A percentile compares a stretch with the other conserved stretches of the same genome.
Evolutionary conservation across 169 alveolate species (phyloP).

Genomic region (Cryptosporidium ryanae): DNA sequence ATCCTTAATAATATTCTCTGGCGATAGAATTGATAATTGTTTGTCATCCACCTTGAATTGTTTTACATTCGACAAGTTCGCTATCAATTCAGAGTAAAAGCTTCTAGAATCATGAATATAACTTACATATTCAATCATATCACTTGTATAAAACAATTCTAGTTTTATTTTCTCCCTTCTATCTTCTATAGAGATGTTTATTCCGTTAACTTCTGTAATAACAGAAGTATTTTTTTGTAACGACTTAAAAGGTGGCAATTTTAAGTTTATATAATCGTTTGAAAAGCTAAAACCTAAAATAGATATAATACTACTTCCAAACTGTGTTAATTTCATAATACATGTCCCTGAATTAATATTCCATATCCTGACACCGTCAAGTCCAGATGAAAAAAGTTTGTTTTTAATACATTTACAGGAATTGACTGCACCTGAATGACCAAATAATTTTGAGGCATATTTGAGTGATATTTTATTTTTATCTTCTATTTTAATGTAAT

Average conservation of each 20-base stretch:
- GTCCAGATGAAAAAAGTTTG: slow-evolving; percentile 39
- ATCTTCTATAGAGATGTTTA: slow-evolving; percentile 15
- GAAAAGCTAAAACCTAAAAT: slow-evolving; percentile 7
- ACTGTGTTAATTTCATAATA: slow-evolving; percentile 35
- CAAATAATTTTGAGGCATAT: slow-evolving; percentile 6
- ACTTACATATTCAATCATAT: background rate
- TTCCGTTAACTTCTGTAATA: background rate
- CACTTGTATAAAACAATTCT: slow-evolving; percentile 9
- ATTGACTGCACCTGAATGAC: slow-evolving; percentile 55
- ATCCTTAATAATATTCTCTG: slow-evolving; percentile 5
- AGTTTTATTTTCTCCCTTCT: background rate
- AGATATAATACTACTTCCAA: slow-evolving; percentile 49
- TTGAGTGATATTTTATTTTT: too few species aligned
- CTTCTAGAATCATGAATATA: slow-evolving; percentile 3
- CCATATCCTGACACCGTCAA: slow-evolving; percentile 65
- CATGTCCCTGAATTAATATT: slow-evolving; percentile 39
- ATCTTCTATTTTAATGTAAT: slow-evolving; percentile 1
- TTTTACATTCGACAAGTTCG: too few species aligned
- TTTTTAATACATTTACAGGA: slow-evolving; percentile 6
- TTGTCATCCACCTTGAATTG: background rate
- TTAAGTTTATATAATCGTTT: background rate
- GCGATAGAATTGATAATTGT: background rate
- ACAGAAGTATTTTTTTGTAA: slow-evolving; percentile 43
- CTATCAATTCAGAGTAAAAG: background rate
- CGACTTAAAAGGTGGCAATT: slow-evolving; percentile 30